These are phyloP conservation scores for Phialemoniopsis sp. DNA, from an alignment of 2,329 filamentous ascomycete genomes.

Conservation along the genomic window DNA sequence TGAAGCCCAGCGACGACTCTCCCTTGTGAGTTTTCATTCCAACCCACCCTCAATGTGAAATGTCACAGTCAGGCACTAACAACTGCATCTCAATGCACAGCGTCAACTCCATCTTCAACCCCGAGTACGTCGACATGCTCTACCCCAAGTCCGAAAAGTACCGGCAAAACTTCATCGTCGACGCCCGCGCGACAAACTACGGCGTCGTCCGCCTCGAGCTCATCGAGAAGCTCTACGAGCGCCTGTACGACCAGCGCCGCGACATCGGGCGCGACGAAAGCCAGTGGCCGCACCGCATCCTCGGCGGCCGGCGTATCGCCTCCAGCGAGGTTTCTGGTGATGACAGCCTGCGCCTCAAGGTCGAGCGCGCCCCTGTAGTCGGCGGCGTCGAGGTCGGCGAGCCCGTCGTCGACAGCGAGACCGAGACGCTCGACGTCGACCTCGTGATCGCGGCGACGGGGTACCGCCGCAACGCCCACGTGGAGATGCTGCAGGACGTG, in stretches of 20 bases:
- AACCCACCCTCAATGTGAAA: no score
- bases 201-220: slow-evolving; percentile 88
- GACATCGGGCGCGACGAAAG: slow-evolving; percentile 62
- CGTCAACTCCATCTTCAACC: slow-evolving; percentile 96
- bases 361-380: slow-evolving; percentile 43
- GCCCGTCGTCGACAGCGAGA: slow-evolving; percentile 26
- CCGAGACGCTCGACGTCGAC: slow-evolving; percentile 69
- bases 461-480: slow-evolving; percentile 74
- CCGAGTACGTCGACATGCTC: slow-evolving; percentile 73
- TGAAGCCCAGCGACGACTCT: slow-evolving; percentile 90
- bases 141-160: slow-evolving; percentile 62
- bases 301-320: slow-evolving; percentile 61
- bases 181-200: slow-evolving; percentile 87
- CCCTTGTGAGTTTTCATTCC: slow-evolving; percentile 67
- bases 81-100: no score
- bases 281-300: slow-evolving; percentile 78
- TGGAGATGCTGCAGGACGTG: slow-evolving; percentile 67
- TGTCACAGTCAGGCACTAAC: no score
- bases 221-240: slow-evolving; percentile 83
- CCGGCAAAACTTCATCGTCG: slow-evolving; percentile 56
- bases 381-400: slow-evolving; percentile 17
- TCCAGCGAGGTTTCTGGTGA: no score
- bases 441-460: slow-evolving; percentile 84
- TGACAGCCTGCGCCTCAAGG: slow-evolving; percentile 55
- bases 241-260: slow-evolving; percentile 81